Base-by-base conservation (phyloP, 2,329 filamentous ascomycete genomes). In the Exophiala sp. region DNA sequence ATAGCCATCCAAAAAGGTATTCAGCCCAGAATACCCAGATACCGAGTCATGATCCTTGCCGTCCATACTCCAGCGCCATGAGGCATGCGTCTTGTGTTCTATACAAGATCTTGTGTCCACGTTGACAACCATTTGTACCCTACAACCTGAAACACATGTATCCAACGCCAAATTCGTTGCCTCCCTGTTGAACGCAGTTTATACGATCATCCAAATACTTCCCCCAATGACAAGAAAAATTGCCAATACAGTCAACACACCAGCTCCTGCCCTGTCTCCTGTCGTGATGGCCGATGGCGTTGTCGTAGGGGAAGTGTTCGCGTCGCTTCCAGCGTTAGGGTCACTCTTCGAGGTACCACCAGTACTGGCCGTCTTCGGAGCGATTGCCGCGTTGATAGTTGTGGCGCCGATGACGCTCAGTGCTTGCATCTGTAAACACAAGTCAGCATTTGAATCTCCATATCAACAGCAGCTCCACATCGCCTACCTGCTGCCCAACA, bases 361-460 rank as follows among this genome's bases (percentile, higher is more conserved):
- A 1, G 76, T 80, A 3, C 71, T 65, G 0, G 74, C 72, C 0
- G 82, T 84, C 11, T 79, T 72, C 0, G 82, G 78, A 1, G 69
- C 69, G 18, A 71, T 67, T 2, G 71, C 70, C n/a, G 68, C 66
- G 39, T 72, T 67, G 38, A 83, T 69, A 9, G 87, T 72, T 40
- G 78, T 80, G 52, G 83, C 84, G 68, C 83, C 82, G 60, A 89
- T 72, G 10, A 85, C 78, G 21, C 81, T 78, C 21, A 88, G 72
- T 0, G 83, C 84, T 62, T 80, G 84, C 79, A 89, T 86, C 62
- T 65, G 40, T 7, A 34, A 18, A 24, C 3, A 29, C 24, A 29
- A 24, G 46, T 54, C 14, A 54, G 53, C 48, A 12, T 57, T 41
- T 47, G 10, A 8, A 29, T 14, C 12, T 6, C 11, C n/a, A 38